Evolutionary conservation across 805 yeast species (phyloP), one percentile per base, ranked within the genome.

Genomic region (Ascoidea tarda): DNA sequence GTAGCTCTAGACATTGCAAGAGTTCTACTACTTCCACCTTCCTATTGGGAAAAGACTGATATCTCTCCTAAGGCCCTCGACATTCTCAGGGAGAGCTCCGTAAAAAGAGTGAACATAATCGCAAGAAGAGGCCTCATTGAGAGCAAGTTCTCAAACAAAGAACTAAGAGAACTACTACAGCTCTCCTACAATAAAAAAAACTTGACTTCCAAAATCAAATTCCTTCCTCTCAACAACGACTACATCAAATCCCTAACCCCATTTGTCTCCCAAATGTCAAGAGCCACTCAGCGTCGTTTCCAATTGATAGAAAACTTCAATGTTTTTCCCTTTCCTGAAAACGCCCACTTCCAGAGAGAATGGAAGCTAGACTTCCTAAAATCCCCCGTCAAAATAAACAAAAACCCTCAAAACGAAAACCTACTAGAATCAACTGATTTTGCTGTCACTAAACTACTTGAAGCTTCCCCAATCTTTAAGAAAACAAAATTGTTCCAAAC

Each of bases 1-100:
- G 99, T 93, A 16, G 96, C 98, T 0, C 69, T 93, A 55, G 99
- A 93, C 64, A 79, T 93, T 5, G 88, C 96, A 0, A 71, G 99
- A 52, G 72, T 93, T 1, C 68, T 93, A 42, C 65, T 90, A 53
- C 52, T 55, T 5, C 77, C 83, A 0, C 66, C 71, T 1, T 69
- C 69, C 1, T 75, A 78, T 52, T 81, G 96, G 79, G 54, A 69
- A 1, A 59, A 67, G 0, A 91, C 96, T 0, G 99, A 93, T 66
- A 83, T 93, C 16, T 70, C 86, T 0, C 63, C 69, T 2, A 64
- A 68, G 42, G 95, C 96, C 0, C 65, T 82, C 6, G 69, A 71
- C 3, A 64, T 66, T n/a, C 67, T 93, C 50, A 61, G 66, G 45
- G 61, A 63, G 5, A 78, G 85, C 50, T 70, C 65, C 0, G 81